Percentiles rank a stretch among this genome's conserved stretches.
Evolutionary conservation across 495 filamentous ascomycete genomes (phyloP).

Genomic region (Penicillium turbatum): DNA sequence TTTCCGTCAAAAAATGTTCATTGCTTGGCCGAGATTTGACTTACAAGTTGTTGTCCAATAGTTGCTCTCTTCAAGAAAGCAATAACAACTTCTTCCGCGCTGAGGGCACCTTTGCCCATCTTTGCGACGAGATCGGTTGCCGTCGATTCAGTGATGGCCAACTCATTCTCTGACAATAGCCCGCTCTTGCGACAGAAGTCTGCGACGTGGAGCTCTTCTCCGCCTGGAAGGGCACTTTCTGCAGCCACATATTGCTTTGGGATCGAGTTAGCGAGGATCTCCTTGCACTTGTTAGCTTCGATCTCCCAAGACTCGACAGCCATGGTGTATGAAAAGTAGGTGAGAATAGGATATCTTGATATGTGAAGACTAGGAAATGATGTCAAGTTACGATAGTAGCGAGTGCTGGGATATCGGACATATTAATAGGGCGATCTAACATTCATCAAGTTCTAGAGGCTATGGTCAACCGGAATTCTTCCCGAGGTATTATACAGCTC

Average conservation of each 20-base stretch:
- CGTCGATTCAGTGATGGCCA: slow-evolving; percentile 54
- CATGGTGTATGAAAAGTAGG: no score
- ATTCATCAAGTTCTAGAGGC: no score
- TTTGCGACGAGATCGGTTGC: slow-evolving; percentile 48
- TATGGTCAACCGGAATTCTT: no score
- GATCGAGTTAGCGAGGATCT: slow-evolving; percentile 34
- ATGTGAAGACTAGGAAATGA: no score
- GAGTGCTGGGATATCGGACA: no score
- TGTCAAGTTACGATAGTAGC: no score
- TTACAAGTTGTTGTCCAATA: slow-evolving; percentile 55
- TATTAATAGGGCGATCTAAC: no score
- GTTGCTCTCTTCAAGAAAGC: slow-evolving; percentile 61
- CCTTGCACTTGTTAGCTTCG: slow-evolving; percentile 32
- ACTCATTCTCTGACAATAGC: slow-evolving; percentile 48
- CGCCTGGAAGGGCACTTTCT: slow-evolving; percentile 27
- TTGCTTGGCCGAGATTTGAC: neutral
- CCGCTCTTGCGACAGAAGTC: slow-evolving; percentile 43
- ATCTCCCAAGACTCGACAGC: slow-evolving; percentile 25
- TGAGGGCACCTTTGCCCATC: slow-evolving; percentile 48
- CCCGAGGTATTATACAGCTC: no score
- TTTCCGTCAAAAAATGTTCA: neutral
- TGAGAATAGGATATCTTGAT: no score
- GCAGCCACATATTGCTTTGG: slow-evolving; percentile 40
- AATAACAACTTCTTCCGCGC: slow-evolving; percentile 52
- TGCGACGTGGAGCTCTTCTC: slow-evolving; percentile 38